phyloP scores from a whole-genome alignment of 2,329 filamentous ascomycete genomes.

The Neurospora sp. region DNA sequence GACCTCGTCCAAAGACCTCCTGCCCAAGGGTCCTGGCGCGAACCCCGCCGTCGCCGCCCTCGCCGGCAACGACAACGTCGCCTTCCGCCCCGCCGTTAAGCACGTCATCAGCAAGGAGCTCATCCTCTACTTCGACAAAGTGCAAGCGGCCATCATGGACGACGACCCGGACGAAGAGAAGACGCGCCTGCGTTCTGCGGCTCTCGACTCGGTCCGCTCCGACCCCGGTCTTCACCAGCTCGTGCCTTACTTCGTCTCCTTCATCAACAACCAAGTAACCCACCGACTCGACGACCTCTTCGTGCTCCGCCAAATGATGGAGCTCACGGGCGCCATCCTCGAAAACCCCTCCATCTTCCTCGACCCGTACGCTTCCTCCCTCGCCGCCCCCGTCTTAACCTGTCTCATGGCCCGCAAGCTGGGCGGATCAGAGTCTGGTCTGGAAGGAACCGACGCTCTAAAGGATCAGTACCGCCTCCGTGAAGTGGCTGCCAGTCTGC shows the following conservation, averaged over 20 bases:
- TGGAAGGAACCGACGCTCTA: conserved; percentile 38
- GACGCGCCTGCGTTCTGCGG: conserved; percentile 65
- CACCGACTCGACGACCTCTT: conserved; percentile 88
- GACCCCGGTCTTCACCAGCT: conserved; percentile 93
- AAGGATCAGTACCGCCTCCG: conserved; percentile 68
- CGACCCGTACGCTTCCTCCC: conserved; percentile 45
- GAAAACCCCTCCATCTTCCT: conserved; percentile 71
- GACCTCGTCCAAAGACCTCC: conserved; percentile 70
- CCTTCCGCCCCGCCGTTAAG: conserved; percentile 85
- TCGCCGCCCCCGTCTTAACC: conserved; percentile 82
- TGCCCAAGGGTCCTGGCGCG: conserved; percentile 81
- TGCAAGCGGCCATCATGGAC: conserved; percentile 79
- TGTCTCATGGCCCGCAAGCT: conserved; percentile 80
- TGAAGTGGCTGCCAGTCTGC: conserved; percentile 72
- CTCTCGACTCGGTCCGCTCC: conserved; percentile 72
- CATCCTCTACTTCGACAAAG: conserved; percentile 93
- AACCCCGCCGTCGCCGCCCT: conserved; percentile 78
- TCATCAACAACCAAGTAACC: conserved; percentile 90
- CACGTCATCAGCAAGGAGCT: conserved; percentile 94
- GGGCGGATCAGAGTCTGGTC: conserved; percentile 38
- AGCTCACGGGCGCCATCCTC: conserved; percentile 74
- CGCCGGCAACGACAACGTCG: conserved; percentile 71
- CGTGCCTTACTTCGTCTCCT: conserved; percentile 92
- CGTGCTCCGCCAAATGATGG: conserved; percentile 83
- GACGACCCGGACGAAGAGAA: conserved; percentile 74